A percentile compares a stretch with the other conserved stretches of the same genome.
These are phyloP conservation scores for Debaryomyces singareniensis DNA, from an alignment of 1,139 yeast species.

Conservation along the genomic window DNA sequence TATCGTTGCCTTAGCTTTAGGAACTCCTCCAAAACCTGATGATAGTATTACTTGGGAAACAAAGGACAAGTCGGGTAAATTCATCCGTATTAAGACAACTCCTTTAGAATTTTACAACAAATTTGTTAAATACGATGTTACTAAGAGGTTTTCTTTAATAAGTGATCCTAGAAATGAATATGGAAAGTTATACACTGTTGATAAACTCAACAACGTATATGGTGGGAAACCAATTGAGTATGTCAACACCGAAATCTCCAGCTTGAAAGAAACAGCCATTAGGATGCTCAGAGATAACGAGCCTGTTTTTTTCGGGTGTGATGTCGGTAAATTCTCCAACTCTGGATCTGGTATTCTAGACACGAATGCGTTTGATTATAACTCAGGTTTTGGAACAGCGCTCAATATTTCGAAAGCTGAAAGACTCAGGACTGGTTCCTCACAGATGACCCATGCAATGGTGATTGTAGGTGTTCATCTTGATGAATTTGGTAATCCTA, in stretches of 20 bases:
- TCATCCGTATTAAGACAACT: slow-evolving; percentile 45
- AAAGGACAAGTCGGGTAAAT: slow-evolving; percentile 64
- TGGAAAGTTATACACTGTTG: slow-evolving; percentile 59
- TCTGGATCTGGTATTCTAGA: slow-evolving; percentile 64
- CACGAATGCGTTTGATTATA: slow-evolving; percentile 58
- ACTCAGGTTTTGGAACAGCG: slow-evolving; percentile 53
- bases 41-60: slow-evolving; percentile 70
- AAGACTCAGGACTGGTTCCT: slow-evolving; percentile 48
- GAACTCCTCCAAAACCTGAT: slow-evolving; percentile 69
- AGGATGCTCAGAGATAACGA: slow-evolving; percentile 63
- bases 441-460: slow-evolving; percentile 86
- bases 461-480: slow-evolving; percentile 66
- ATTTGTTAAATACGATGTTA: slow-evolving; percentile 46
- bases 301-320: slow-evolving; percentile 81
- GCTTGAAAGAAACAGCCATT: slow-evolving; percentile 54
- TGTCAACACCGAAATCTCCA: slow-evolving; percentile 57
- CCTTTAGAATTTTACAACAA: slow-evolving; percentile 58
- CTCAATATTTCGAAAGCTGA: slow-evolving; percentile 46
- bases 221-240: slow-evolving; percentile 66
- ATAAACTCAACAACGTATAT: slow-evolving; percentile 63
- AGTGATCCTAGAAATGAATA: slow-evolving; percentile 76
- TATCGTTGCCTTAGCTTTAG: slow-evolving; percentile 59
- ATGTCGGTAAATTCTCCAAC: slow-evolving; percentile 70
- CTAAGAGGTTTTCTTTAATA: slow-evolving; percentile 57
- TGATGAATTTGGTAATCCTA: slow-evolving; percentile 38